A percentile compares a stretch with the other conserved stretches of the same genome.
Conservation (phyloP, 192 early-diverging fungal genomes). For the Cladochytrium replicatum region DNA sequence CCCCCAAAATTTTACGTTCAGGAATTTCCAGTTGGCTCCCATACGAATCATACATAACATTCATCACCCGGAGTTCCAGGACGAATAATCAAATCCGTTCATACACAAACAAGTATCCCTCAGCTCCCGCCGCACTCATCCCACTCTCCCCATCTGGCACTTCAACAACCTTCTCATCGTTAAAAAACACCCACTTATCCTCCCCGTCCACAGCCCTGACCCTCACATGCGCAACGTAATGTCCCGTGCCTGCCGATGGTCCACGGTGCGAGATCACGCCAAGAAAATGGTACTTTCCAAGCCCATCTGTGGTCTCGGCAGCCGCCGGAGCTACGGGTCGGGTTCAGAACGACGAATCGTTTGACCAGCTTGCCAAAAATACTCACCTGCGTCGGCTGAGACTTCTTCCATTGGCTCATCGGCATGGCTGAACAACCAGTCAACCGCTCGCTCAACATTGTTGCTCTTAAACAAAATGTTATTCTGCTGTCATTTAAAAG, state of each 20-base stretch:
- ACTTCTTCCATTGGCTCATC: slow-evolving; percentile 50
- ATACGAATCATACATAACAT: too few species aligned
- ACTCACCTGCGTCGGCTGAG: slow-evolving; percentile 6
- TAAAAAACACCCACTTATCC: slow-evolving; percentile 83
- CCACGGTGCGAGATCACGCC: slow-evolving; percentile 94
- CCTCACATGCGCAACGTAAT: slow-evolving; percentile 85
- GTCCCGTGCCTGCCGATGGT: slow-evolving; percentile 88
- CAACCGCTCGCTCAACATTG: slow-evolving; percentile 83
- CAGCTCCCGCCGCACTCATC: slow-evolving; percentile 57
- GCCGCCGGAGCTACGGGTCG: slow-evolving; percentile 5
- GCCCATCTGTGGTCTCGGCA: slow-evolving; percentile 16
- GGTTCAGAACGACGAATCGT: not conserved
- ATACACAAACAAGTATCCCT: slow-evolving; percentile 52
- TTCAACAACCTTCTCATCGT: slow-evolving; percentile 88
- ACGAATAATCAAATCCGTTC: too few species aligned
- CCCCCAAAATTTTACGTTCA: too few species aligned
- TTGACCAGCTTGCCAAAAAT: not conserved
- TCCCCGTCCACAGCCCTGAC: slow-evolving; percentile 35
- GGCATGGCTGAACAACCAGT: slow-evolving; percentile 87
- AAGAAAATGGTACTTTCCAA: slow-evolving; percentile 48
- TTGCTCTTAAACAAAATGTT: slow-evolving; percentile 39
- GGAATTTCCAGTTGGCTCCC: too few species aligned
- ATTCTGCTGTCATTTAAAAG: slow-evolving; percentile 1
- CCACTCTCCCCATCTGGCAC: slow-evolving; percentile 40
- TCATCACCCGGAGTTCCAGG: too few species aligned